phyloP scores from a whole-genome alignment of 768 basidiomycete genomes.

The Suillus clintonianus region DNA sequence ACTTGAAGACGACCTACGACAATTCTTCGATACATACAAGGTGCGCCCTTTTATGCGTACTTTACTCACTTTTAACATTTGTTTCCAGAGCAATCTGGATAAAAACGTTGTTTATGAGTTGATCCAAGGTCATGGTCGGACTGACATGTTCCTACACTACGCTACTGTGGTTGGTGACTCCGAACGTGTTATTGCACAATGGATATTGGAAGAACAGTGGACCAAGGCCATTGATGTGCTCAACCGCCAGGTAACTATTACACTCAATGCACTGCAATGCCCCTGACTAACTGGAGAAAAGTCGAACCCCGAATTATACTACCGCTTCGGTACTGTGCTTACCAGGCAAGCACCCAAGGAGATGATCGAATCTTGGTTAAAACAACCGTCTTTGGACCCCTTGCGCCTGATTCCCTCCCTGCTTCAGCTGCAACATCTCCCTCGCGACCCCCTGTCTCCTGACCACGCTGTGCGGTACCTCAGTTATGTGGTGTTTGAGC shows the following conservation, averaged over 20 bases:
- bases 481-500: slow-evolving; percentile 79
- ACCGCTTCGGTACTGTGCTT: slow-evolving; percentile 87
- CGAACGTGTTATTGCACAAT: slow-evolving; percentile 86
- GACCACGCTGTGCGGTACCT: slow-evolving; percentile 93
- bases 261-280: slow-evolving; percentile 4
- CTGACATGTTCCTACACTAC: slow-evolving; percentile 89
- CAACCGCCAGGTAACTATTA: slow-evolving; percentile 71
- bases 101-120: slow-evolving; percentile 87
- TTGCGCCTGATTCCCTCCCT: slow-evolving; percentile 87
- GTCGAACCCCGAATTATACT: slow-evolving; percentile 88
- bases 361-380: slow-evolving; percentile 91
- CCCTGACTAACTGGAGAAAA: slow-evolving; percentile 31
- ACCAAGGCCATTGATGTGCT: slow-evolving; percentile 86
- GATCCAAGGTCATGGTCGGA: slow-evolving; percentile 90
- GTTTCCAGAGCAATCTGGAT: slow-evolving; percentile 76
- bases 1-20: slow-evolving; percentile 88
- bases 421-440: slow-evolving; percentile 74
- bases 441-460: slow-evolving; percentile 69
- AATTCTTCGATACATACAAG: slow-evolving; percentile 95
- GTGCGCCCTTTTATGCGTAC: slow-evolving; percentile 38
- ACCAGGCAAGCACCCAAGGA: slow-evolving; percentile 86
- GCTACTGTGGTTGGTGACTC: slow-evolving; percentile 81
- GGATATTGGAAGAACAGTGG: slow-evolving; percentile 94
- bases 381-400: slow-evolving; percentile 78
- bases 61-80: slow-evolving; percentile 2